phyloP scores from a whole-genome alignment of 495 filamentous ascomycete species.

The Penicillium manginii region DNA sequence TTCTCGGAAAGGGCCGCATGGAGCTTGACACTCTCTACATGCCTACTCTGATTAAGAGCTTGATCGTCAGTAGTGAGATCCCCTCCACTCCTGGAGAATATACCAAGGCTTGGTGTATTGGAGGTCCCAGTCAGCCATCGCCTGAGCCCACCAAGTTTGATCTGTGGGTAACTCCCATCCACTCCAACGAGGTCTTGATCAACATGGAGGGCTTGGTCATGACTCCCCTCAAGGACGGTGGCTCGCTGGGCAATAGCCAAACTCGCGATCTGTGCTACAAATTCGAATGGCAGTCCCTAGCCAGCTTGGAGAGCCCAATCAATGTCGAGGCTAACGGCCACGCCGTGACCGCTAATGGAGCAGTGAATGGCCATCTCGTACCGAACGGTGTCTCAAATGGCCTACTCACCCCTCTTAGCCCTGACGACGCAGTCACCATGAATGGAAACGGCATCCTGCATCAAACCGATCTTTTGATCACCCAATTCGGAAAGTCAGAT shows the following conservation, averaged over 20 bases:
- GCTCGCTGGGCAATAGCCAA: constrained; percentile 12
- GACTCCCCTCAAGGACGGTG: constrained; percentile 35
- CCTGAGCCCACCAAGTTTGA: constrained; percentile 39
- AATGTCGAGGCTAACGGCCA: constrained; percentile 11
- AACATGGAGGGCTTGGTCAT: constrained; percentile 36
- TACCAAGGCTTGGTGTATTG: constrained; percentile 37
- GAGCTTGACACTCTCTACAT: constrained; percentile 46
- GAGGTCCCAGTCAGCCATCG: constrained; percentile 26
- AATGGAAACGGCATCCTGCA: constrained; percentile 18
- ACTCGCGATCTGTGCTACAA: constrained; percentile 39
- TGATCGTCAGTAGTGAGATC: constrained; percentile 29
- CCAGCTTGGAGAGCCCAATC: constrained; percentile 4
- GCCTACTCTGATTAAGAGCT: constrained; percentile 42
- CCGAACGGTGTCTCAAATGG: neutral
- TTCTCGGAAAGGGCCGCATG: constrained; percentile 46
- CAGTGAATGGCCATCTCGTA: constrained; percentile 3
- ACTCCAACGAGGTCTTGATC: constrained; percentile 30
- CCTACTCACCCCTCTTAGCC: constrained; percentile 2
- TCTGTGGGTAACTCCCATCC: constrained; percentile 34
- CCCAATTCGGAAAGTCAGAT: constrained; percentile 20
- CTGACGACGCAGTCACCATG: neutral
- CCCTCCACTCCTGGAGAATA: constrained; percentile 30
- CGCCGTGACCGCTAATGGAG: constrained; percentile 5
- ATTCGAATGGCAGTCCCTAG: constrained; percentile 35
- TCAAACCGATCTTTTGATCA: constrained; percentile 19